Evolutionary conservation across 495 filamentous ascomycete genomes (phyloP).

Genomic region (Aspergillus kassunensis): DNA sequence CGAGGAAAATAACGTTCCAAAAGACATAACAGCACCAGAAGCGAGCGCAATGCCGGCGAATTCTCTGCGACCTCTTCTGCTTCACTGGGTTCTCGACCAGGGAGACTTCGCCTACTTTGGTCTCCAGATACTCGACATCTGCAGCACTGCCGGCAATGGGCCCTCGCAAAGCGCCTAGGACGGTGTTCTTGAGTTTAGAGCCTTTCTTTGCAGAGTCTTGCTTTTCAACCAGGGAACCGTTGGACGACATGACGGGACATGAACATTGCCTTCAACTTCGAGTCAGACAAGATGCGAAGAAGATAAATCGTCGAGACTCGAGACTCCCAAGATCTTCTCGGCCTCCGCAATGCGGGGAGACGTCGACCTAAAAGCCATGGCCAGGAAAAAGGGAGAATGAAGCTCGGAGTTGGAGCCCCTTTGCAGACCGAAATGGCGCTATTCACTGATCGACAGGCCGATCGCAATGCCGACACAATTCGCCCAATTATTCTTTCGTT

Average conservation of each 20-base stretch:
- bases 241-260: neutral
- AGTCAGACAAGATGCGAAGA: neutral
- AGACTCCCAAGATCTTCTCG: neutral
- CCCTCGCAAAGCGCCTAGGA: conserved; percentile 35
- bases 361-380: neutral
- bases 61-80: conserved; percentile 23
- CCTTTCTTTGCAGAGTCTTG: conserved; percentile 25
- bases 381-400: no score
- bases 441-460: conserved; percentile 1
- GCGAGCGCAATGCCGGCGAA: conserved; percentile 36
- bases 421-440: neutral
- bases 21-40: conserved; percentile 41
- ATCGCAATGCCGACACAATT: neutral
- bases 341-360: neutral
- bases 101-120: conserved; percentile 23
- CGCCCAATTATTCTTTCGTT: no score
- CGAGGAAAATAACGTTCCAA: conserved; percentile 32
- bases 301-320: neutral
- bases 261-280: neutral
- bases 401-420: neutral
- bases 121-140: conserved; percentile 29
- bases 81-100: conserved; percentile 22
- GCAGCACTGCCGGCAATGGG: conserved; percentile 23
- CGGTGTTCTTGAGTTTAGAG: conserved; percentile 35
- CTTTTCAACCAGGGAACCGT: conserved; percentile 19